These are phyloP conservation scores for Pyrus hybrid DNA, from an alignment of 331 rosid genomes.

Conservation along the genomic window DNA sequence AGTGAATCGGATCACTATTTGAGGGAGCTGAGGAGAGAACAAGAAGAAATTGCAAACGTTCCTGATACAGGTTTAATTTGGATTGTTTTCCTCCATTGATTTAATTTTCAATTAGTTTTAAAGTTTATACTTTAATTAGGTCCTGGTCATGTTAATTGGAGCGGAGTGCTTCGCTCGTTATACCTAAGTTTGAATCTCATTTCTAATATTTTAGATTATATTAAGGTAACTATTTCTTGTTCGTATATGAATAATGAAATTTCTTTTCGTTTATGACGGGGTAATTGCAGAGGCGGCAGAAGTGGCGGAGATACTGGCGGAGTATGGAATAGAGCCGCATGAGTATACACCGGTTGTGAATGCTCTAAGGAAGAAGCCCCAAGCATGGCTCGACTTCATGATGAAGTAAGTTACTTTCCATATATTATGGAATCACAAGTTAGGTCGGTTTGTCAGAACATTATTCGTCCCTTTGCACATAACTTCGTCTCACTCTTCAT, in stretches of 20 bases:
- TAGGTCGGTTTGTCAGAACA: no score
- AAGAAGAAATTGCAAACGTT: slow-evolving; percentile 62
- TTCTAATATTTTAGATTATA: no score
- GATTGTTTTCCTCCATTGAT: background rate
- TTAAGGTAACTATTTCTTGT: no score
- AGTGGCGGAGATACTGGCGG: slow-evolving; percentile 65
- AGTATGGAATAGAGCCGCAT: slow-evolving; percentile 64
- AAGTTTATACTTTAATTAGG: background rate
- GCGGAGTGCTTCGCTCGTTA: no score
- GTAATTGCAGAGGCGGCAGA: slow-evolving; percentile 71
- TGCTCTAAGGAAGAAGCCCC: slow-evolving; percentile 70
- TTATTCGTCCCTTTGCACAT: no score
- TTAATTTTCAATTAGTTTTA: no score
- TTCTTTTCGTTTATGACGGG: no score
- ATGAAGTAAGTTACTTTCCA: slow-evolving; percentile 54
- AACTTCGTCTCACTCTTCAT: no score
- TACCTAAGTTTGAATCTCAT: no score
- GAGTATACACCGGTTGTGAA: slow-evolving; percentile 77
- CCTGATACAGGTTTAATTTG: slow-evolving; percentile 57
- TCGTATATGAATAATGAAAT: no score
- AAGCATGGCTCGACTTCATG: slow-evolving; percentile 97
- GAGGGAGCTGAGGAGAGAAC: slow-evolving; percentile 68
- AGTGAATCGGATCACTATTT: slow-evolving; percentile 78
- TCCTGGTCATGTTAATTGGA: background rate
- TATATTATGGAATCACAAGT: no score